Base-by-base conservation (phyloP, 2,329 filamentous ascomycete species). In the Nannizzia gypsea region DNA sequence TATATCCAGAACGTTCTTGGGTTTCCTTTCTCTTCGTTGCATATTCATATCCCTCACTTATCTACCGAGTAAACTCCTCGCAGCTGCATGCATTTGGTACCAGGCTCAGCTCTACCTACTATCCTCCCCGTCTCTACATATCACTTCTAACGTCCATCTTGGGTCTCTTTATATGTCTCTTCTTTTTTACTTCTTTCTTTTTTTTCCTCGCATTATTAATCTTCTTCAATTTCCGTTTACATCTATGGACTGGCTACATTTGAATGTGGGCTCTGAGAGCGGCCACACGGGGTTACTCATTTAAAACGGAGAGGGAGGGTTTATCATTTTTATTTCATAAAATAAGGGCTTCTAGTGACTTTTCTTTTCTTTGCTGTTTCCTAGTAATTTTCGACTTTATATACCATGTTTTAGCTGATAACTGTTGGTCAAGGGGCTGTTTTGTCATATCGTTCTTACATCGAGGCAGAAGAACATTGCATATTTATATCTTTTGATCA, bases 261-360 rank as follows among this genome's bases (percentile, higher is more conserved):
- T 15, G 54, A 56, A 36, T 38, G 54, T 28, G 28, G 28, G 54
- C 54, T 56, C 54, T 56, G 54, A 40, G 54, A 56, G 54, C 31
- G 13, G 31, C 22, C 54, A 38, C 54, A 24, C 20, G 54, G 54
- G 28, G 36, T 56, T 38, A 38, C 48, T 52, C 26, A 36, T 56
- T 36, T 38, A 56, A 36, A 56, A 36, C n/a, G 31, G 54, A 38
- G 13, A 40, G 36, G 54, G 48, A 52, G 54, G 54, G 26, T 24
- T 40, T 17, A n/a, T 42, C 38, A 56, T 38, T 31, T 52, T 52
- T 6, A 31, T 52, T 31, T n/a, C 9, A 36, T 36, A 52, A n/a
- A 52, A 52, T 6, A 13, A 28, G 24, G 22, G n/a, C 20, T 46
- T 46, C 13, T 52, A 15, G 13, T 52, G 11, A 8, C 44, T 50